A percentile compares a stretch with the other conserved stretches of the same genome.
Evolutionary conservation across 345 rosid genomes (phyloP).

Genomic region (Physaria fendleri): DNA sequence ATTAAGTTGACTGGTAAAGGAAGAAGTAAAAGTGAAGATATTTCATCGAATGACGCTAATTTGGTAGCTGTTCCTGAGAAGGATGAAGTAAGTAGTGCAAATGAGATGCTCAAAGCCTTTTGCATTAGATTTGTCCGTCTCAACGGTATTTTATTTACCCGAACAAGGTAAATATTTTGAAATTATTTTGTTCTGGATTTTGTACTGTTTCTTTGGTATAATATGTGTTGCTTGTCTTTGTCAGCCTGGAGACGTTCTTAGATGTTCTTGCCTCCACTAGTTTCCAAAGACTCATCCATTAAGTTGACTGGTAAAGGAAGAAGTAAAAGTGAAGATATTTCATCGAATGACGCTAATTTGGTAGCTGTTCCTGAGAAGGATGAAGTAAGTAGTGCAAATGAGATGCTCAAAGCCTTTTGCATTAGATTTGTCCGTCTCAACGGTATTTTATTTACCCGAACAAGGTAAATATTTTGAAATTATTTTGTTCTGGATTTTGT

Average conservation of each 20-base stretch:
- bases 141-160: constrained; percentile 91
- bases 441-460: constrained; percentile 91
- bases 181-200: background rate
- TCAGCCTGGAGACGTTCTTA: constrained; percentile 84
- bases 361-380: constrained; percentile 48
- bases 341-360: constrained; percentile 40
- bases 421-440: constrained; percentile 77
- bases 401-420: constrained; percentile 57
- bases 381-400: constrained; percentile 35
- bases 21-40: constrained; percentile 52
- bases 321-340: constrained; percentile 46
- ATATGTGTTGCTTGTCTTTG: constrained; percentile 18
- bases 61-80: constrained; percentile 38
- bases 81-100: constrained; percentile 39
- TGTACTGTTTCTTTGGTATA: background rate
- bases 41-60: constrained; percentile 41
- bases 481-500: background rate
- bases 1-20: constrained; percentile 42
- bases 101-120: constrained; percentile 51
- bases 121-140: constrained; percentile 79
- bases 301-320: constrained; percentile 50
- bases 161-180: constrained; percentile 56
- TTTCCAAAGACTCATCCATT: constrained; percentile 39
- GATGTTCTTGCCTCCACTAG: constrained; percentile 65
- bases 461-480: constrained; percentile 46